Conservation (phyloP, 495 filamentous ascomycete genomes). For the Neurospora africana region DNA sequence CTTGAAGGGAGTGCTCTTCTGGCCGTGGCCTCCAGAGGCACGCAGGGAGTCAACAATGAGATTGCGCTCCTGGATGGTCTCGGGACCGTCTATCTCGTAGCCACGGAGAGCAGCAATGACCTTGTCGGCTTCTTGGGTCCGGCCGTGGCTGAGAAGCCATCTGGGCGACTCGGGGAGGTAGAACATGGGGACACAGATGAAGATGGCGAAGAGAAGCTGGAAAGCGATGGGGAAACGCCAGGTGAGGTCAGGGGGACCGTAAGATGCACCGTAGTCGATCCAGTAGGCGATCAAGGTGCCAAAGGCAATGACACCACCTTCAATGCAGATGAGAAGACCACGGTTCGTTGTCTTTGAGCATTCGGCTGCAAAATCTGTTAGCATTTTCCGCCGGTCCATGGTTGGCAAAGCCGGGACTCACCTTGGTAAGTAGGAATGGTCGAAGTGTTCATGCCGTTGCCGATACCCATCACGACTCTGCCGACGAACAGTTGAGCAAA, state of each 20-base stretch:
- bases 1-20: constrained; percentile 43
- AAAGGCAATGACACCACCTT: constrained; percentile 70
- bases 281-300: constrained; percentile 73
- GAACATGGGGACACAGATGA: constrained; percentile 52
- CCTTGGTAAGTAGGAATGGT: constrained; percentile 77
- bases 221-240: constrained; percentile 82
- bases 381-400: constrained; percentile 6
- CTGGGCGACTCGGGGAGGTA: constrained; percentile 70
- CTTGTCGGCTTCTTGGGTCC: constrained; percentile 54
- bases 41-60: constrained; percentile 55
- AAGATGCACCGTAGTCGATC: constrained; percentile 70
- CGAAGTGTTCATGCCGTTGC: constrained; percentile 68
- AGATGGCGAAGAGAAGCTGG: constrained; percentile 62
- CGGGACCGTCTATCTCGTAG: constrained; percentile 45
- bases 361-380: constrained; percentile 29
- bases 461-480: constrained; percentile 61
- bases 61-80: constrained; percentile 46
- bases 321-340: constrained; percentile 75
- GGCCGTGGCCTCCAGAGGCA: constrained; percentile 46
- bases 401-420: constrained; percentile 33
- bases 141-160: constrained; percentile 59
- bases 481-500: constrained; percentile 66
- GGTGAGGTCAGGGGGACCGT: constrained; percentile 50
- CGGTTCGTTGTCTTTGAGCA: constrained; percentile 67
- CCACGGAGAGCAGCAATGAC: constrained; percentile 62